Conservation (phyloP, 441 rosid genomes). For the Arabidopsis hybrid region DNA sequence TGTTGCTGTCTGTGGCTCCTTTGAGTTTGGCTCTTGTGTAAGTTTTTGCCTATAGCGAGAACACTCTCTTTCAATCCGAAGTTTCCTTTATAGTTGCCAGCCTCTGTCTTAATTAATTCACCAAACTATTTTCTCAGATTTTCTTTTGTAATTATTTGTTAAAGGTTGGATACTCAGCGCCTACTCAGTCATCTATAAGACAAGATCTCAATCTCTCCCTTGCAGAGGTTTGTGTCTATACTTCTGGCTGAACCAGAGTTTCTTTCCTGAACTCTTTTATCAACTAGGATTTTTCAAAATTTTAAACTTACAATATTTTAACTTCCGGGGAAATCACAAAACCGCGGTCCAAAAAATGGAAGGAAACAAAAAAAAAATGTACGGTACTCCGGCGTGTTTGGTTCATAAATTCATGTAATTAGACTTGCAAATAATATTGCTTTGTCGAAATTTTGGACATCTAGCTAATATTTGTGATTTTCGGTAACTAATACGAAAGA, state of each 20-base stretch:
- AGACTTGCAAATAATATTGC: background rate
- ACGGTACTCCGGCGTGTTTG: no score
- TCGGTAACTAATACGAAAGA: background rate
- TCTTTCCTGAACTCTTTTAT: no score
- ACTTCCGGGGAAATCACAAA: background rate
- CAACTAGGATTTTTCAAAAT: slow-evolving; percentile 43
- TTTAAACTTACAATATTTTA: background rate
- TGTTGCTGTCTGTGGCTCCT: slow-evolving; percentile 92
- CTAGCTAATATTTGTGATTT: background rate
- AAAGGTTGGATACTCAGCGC: slow-evolving; percentile 96
- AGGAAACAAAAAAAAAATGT: background rate
- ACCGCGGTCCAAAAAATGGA: background rate
- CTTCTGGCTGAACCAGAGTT: background rate
- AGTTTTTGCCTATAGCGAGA: slow-evolving; percentile 42
- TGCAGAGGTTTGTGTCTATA: slow-evolving; percentile 46
- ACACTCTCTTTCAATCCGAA: background rate
- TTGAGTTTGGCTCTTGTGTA: slow-evolving; percentile 92
- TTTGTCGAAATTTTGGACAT: background rate
- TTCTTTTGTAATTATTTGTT: slow-evolving; percentile 11
- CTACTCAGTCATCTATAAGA: slow-evolving; percentile 81
- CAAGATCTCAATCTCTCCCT: slow-evolving; percentile 79
- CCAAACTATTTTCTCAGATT: slow-evolving; percentile 4
- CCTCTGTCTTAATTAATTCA: slow-evolving; percentile 15
- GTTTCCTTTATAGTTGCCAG: slow-evolving; percentile 16
- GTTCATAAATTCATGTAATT: background rate